Conservation (phyloP, 768 basidiomycete genomes). For the Termitomyces sp. region DNA sequence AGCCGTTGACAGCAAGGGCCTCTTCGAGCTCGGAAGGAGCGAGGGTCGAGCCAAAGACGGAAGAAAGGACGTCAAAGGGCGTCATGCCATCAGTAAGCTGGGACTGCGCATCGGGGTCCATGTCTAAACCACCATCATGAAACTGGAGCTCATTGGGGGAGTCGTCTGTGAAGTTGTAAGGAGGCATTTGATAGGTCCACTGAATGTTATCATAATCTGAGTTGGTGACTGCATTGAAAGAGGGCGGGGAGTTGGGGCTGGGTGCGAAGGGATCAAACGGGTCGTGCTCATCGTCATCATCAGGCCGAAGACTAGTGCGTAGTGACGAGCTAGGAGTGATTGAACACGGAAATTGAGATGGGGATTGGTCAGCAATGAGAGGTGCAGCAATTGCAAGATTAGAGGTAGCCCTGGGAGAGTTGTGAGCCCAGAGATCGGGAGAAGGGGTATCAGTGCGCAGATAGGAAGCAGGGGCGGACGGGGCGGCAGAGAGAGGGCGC, state of each 20-base stretch:
- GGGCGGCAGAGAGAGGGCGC: constrained; percentile 72
- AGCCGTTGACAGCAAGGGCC: constrained; percentile 79
- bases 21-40: constrained; percentile 92
- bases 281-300: constrained; percentile 68
- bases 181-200: constrained; percentile 19
- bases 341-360: constrained; percentile 38
- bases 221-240: constrained; percentile 51
- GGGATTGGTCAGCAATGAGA: constrained; percentile 63
- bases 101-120: constrained; percentile 29
- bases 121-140: constrained; percentile 31
- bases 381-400: constrained; percentile 93
- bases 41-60: constrained; percentile 88
- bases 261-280: constrained; percentile 75
- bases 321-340: constrained; percentile 66
- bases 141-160: constrained; percentile 18
- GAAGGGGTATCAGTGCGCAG: constrained; percentile 77
- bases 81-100: constrained; percentile 91
- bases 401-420: constrained; percentile 60
- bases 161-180: constrained; percentile 18
- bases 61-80: constrained; percentile 91
- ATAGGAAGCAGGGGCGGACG: constrained; percentile 51
- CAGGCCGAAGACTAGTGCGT: constrained; percentile 55
- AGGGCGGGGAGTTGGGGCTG: constrained; percentile 36
- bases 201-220: constrained; percentile 46
- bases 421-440: constrained; percentile 86